A percentile compares a stretch with the other conserved stretches of the same genome.
Evolutionary conservation across 257 asterid species (phyloP).

Genomic region (Hygrophila difformis): DNA sequence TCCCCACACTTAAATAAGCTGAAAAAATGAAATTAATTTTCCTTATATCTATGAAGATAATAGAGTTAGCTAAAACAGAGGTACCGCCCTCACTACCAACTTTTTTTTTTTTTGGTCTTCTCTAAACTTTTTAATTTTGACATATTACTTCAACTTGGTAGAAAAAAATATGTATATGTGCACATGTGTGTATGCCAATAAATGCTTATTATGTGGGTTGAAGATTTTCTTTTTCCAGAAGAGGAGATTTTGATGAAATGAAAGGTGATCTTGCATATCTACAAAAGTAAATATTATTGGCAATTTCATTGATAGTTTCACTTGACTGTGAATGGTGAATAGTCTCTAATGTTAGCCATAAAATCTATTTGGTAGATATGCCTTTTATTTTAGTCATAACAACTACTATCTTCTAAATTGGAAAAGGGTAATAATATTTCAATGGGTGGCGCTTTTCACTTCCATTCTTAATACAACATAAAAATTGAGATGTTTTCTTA

Average conservation of each 20-base stretch:
- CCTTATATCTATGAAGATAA: neutral
- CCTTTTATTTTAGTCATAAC: conserved; percentile 15
- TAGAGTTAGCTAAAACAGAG: neutral
- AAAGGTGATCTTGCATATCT: conserved; percentile 16
- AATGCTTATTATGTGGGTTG: neutral
- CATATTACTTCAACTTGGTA: too few relatives aligned
- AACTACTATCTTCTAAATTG: conserved; percentile 9
- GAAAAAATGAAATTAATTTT: neutral
- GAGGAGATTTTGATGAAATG: conserved; percentile 17
- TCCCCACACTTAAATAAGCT: conserved; percentile 5
- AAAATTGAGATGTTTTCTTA: too few relatives aligned
- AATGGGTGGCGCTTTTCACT: too few relatives aligned
- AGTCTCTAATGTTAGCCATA: conserved; percentile 1
- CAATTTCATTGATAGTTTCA: conserved; percentile 12
- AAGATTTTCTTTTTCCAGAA: conserved; percentile 13
- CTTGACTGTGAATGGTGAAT: conserved; percentile 2
- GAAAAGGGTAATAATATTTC: too few relatives aligned
- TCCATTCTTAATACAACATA: too few relatives aligned
- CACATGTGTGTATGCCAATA: too few relatives aligned
- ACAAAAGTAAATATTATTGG: neutral
- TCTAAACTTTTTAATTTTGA: too few relatives aligned
- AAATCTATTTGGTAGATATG: conserved; percentile 20
- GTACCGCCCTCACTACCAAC: too few relatives aligned
- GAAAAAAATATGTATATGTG: neutral
- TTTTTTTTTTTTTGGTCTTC: too few relatives aligned